Conservation (phyloP, 768 basidiomycete species). For the Inosperma sp. region DNA sequence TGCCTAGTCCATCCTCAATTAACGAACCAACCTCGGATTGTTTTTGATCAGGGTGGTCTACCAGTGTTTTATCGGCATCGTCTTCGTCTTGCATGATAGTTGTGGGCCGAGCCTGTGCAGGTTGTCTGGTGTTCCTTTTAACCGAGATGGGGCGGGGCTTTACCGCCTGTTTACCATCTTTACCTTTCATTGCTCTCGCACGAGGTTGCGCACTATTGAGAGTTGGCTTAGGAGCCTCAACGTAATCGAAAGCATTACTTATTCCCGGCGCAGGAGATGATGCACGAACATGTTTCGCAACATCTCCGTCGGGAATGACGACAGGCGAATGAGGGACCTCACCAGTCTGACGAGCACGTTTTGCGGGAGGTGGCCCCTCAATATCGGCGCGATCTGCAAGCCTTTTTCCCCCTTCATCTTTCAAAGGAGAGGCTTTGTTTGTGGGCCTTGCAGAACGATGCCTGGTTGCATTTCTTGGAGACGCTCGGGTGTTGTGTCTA, state of each 20-base stretch:
- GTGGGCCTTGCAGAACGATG: too few species aligned
- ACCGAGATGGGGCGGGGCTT: neutral
- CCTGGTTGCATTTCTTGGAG: too few species aligned
- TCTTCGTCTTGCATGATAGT: neutral
- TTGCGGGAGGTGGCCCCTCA: neutral
- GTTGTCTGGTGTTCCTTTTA: neutral
- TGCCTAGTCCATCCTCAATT: too few species aligned
- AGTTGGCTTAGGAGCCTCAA: neutral
- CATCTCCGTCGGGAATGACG: too few species aligned
- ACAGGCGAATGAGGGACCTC: slow-evolving; percentile 22
- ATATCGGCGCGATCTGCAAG: neutral
- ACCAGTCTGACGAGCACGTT: neutral
- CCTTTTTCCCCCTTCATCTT: neutral
- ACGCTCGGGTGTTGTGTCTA: too few species aligned
- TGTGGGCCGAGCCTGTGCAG: neutral
- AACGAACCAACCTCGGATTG: neutral
- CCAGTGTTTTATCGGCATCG: neutral
- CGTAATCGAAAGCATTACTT: neutral
- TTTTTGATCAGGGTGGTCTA: neutral
- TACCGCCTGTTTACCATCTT: neutral
- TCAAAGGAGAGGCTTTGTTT: too few species aligned
- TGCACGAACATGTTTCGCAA: too few species aligned
- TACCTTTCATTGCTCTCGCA: slow-evolving; percentile 3
- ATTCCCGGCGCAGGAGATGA: too few species aligned
- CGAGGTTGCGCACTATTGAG: neutral